Conservation (phyloP, 768 basidiomycete species). For the Termitomyces sp. region DNA sequence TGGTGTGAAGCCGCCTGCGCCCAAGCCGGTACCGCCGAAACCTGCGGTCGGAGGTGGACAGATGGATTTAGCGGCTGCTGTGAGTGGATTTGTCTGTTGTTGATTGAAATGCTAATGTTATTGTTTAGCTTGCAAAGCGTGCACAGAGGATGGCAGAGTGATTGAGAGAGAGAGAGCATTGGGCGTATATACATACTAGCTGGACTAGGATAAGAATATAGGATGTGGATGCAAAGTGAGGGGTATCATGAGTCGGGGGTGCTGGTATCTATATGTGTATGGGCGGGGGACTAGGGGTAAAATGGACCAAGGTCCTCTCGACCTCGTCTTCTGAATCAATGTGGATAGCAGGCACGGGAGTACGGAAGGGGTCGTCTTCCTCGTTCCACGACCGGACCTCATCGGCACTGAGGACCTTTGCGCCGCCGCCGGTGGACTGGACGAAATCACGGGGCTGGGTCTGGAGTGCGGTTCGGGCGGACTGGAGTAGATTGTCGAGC, state of each 20-base stretch:
- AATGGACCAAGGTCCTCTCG: constrained; percentile 26
- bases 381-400: constrained; percentile 56
- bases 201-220: not conserved
- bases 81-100: constrained; percentile 35
- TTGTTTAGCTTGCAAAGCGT: constrained; percentile 65
- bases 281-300: constrained; percentile 27
- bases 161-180: not conserved
- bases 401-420: constrained; percentile 70
- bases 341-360: constrained; percentile 14
- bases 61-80: constrained; percentile 79
- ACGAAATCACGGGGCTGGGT: constrained; percentile 47
- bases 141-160: constrained; percentile 57
- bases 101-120: not conserved
- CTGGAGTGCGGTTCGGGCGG: constrained; percentile 60
- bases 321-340: constrained; percentile 36
- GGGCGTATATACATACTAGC: not conserved
- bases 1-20: constrained; percentile 52
- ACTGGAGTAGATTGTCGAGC: constrained; percentile 55
- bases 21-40: constrained; percentile 32
- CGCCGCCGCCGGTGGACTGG: constrained; percentile 36
- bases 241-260: constrained; percentile 2
- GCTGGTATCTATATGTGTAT: constrained; percentile 25
- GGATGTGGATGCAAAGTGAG: not conserved
- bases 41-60: constrained; percentile 37
- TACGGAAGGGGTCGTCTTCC: constrained; percentile 19